phyloP scores from a whole-genome alignment of 208 protist species.

The Sergeia podlipaevii region DNA sequence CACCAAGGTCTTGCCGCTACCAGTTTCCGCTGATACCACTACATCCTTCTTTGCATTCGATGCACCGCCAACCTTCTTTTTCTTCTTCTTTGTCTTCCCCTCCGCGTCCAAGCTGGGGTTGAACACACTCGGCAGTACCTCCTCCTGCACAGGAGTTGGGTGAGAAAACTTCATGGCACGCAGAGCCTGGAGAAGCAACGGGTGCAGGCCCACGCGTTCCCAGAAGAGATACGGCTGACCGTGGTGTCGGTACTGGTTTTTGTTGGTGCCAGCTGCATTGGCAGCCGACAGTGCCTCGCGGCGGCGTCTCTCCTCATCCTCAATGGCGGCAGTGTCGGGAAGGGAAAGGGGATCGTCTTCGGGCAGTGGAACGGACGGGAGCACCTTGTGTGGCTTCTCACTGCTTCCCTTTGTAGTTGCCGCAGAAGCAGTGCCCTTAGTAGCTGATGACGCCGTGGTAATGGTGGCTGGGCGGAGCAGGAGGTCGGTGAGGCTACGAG shows the following conservation, averaged over 20 bases:
- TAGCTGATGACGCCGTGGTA: neutral
- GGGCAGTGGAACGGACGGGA: slow-evolving; percentile 34
- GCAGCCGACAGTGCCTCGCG: slow-evolving; percentile 13
- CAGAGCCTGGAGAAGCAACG: slow-evolving; percentile 58
- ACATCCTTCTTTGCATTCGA: slow-evolving; percentile 50
- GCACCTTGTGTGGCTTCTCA: slow-evolving; percentile 6
- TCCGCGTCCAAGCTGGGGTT: slow-evolving; percentile 9
- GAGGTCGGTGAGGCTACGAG: slow-evolving; percentile 71
- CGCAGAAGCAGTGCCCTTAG: slow-evolving; percentile 1
- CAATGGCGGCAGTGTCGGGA: slow-evolving; percentile 24
- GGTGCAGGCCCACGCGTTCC: slow-evolving; percentile 74
- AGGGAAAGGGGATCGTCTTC: slow-evolving; percentile 39
- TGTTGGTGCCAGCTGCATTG: slow-evolving; percentile 22
- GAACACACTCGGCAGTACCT: slow-evolving; percentile 69
- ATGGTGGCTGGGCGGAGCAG: slow-evolving; percentile 25
- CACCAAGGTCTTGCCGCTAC: slow-evolving; percentile 96
- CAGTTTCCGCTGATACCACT: slow-evolving; percentile 92
- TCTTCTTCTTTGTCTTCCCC: slow-evolving; percentile 11
- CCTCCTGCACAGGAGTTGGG: slow-evolving; percentile 83
- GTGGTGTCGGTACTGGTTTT: slow-evolving; percentile 77
- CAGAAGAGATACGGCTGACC: slow-evolving; percentile 79
- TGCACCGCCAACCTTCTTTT: slow-evolving; percentile 4
- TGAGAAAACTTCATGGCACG: slow-evolving; percentile 71
- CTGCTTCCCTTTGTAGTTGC: neutral
- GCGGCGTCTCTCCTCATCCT: slow-evolving; percentile 27